A percentile compares a stretch with the other conserved stretches of the same genome.
Conservation (phyloP, 352 stramenopile species). For the Globisporangium uncinulatum region DNA sequence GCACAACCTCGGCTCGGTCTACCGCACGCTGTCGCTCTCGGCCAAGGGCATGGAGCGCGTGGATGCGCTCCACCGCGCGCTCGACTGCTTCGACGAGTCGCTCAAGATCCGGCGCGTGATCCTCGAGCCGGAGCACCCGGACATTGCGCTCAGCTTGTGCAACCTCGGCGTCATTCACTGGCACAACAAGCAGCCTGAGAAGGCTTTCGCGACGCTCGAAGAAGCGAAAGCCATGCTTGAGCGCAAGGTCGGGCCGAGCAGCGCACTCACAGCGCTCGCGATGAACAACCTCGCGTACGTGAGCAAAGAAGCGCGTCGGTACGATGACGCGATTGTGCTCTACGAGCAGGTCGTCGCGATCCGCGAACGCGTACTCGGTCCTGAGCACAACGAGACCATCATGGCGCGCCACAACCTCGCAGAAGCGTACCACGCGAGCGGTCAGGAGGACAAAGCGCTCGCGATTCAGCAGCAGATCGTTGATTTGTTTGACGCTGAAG, state of each 20-base stretch:
- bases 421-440: slow-evolving; percentile 67
- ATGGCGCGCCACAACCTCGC: slow-evolving; percentile 79
- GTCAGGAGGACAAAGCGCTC: slow-evolving; percentile 72
- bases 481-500: slow-evolving; percentile 58
- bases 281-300: slow-evolving; percentile 84
- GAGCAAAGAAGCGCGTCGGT: slow-evolving; percentile 69
- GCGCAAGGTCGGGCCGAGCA: slow-evolving; percentile 45
- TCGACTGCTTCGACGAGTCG: slow-evolving; percentile 77
- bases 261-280: slow-evolving; percentile 61
- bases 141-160: slow-evolving; percentile 78
- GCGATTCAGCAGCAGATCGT: slow-evolving; percentile 79
- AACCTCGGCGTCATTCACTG: slow-evolving; percentile 79
- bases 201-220: slow-evolving; percentile 50
- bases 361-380: slow-evolving; percentile 52
- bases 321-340: slow-evolving; percentile 58
- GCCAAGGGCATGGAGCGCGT: slow-evolving; percentile 68
- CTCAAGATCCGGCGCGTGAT: slow-evolving; percentile 68
- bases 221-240: slow-evolving; percentile 61
- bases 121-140: slow-evolving; percentile 65
- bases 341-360: slow-evolving; percentile 65
- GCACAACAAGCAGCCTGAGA: slow-evolving; percentile 75
- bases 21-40: slow-evolving; percentile 51
- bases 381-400: slow-evolving; percentile 74
- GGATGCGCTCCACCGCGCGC: slow-evolving; percentile 47
- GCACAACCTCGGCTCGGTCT: slow-evolving; percentile 76